Conservation (phyloP, 305 asterid species). For the Ilex paraguariensis region DNA sequence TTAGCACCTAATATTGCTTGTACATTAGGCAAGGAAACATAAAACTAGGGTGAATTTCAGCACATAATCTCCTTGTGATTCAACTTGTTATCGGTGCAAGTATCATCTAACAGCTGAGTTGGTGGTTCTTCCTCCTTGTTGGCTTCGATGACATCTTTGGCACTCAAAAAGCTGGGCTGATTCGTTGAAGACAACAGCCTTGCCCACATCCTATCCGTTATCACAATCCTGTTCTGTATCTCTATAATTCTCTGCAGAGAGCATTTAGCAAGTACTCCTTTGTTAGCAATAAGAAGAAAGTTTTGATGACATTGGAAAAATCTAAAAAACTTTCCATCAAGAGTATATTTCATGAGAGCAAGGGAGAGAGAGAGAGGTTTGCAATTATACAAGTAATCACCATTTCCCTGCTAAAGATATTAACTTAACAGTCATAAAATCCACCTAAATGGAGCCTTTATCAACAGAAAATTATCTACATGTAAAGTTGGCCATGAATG, state of each 20-base stretch:
- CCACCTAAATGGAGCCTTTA: too few relatives aligned
- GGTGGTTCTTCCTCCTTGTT: slow-evolving; percentile 28
- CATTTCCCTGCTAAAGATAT: too few relatives aligned
- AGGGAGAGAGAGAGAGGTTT: too few relatives aligned
- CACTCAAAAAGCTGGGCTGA: slow-evolving; percentile 71
- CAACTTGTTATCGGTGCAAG: slow-evolving; percentile 6
- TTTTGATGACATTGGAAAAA: too few relatives aligned
- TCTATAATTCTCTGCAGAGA: slow-evolving; percentile 58
- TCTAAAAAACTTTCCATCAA: too few relatives aligned
- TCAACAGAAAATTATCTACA: too few relatives aligned
- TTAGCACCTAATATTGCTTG: too few relatives aligned
- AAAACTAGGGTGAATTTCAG: not conserved
- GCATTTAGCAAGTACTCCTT: slow-evolving; percentile 4
- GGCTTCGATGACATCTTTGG: slow-evolving; percentile 23
- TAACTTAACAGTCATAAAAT: too few relatives aligned
- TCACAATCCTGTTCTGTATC: slow-evolving; percentile 61
- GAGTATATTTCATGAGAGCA: too few relatives aligned
- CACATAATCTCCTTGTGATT: not conserved
- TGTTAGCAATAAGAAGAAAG: not conserved
- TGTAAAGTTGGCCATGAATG: too few relatives aligned
- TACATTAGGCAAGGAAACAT: too few relatives aligned
- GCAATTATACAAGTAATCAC: too few relatives aligned
- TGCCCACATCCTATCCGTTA: slow-evolving; percentile 94
- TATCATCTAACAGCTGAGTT: slow-evolving; percentile 23
- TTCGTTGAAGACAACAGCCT: slow-evolving; percentile 75